Evolutionary conservation across 805 yeast species (phyloP).

Genomic region (Ogataea paraovalis): DNA sequence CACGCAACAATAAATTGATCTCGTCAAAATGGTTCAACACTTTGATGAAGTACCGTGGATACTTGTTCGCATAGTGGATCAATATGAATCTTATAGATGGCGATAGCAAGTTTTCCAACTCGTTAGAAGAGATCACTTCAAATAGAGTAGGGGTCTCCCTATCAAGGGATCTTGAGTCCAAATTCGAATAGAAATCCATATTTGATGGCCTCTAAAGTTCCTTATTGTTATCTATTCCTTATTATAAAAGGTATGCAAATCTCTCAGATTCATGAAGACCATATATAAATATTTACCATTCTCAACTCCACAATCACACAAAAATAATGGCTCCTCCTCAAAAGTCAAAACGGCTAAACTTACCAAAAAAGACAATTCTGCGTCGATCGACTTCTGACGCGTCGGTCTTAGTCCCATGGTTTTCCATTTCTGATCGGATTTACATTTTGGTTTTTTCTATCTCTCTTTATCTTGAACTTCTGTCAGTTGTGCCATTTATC

Average conservation of each 20-base stretch:
- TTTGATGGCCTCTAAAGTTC: neutral
- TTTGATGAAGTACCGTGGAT: slow-evolving; percentile 65
- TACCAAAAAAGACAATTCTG: slow-evolving; percentile 1
- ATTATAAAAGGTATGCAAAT: no score
- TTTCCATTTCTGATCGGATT: no score
- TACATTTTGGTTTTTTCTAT: neutral
- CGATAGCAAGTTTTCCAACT: slow-evolving; percentile 69
- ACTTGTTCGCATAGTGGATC: slow-evolving; percentile 72
- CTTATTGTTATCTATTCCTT: no score
- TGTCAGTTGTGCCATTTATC: no score
- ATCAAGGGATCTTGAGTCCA: slow-evolving; percentile 74
- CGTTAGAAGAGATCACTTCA: slow-evolving; percentile 79
- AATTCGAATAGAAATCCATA: slow-evolving; percentile 78
- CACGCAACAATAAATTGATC: slow-evolving; percentile 55
- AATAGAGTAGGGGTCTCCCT: slow-evolving; percentile 80
- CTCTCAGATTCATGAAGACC: no score
- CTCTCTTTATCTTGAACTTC: no score
- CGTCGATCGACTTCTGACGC: slow-evolving; percentile 9
- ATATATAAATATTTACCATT: neutral
- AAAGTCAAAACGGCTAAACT: slow-evolving; percentile 2
- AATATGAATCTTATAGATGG: slow-evolving; percentile 80
- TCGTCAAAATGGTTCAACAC: slow-evolving; percentile 75
- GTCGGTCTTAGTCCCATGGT: neutral
- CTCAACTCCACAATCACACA: neutral
- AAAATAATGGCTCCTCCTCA: no score